Conservation (phyloP, 169 alveolate species). For the Eimeria brunetti region DNA sequence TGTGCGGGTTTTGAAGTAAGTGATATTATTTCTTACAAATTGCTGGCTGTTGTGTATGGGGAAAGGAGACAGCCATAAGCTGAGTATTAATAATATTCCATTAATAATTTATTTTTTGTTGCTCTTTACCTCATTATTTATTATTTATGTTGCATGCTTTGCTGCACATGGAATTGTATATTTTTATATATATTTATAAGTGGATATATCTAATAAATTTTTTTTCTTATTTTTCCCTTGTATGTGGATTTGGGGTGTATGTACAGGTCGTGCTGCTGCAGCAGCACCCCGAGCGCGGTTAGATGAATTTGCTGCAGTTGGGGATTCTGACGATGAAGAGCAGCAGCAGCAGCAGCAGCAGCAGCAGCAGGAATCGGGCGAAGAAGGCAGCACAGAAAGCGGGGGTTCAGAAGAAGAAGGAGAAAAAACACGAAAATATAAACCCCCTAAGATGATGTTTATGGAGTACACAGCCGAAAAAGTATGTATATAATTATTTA, state of each 20-base stretch:
- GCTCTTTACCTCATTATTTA: too few species aligned
- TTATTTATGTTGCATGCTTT: too few species aligned
- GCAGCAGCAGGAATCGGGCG: too few species aligned
- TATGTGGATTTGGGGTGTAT: background rate
- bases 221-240: background rate
- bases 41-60: too few species aligned
- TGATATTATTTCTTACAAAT: too few species aligned
- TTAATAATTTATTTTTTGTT: too few species aligned
- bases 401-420: slow-evolving; percentile 31
- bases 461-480: slow-evolving; percentile 72
- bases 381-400: slow-evolving; percentile 29
- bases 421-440: slow-evolving; percentile 30
- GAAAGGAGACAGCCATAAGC: too few species aligned
- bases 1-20: too few species aligned
- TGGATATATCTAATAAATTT: background rate
- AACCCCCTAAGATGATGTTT: slow-evolving; percentile 57
- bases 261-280: background rate
- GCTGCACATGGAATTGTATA: too few species aligned
- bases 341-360: background rate
- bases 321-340: slow-evolving; percentile 42
- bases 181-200: background rate
- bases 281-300: slow-evolving; percentile 59
- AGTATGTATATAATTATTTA: background rate
- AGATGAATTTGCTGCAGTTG: slow-evolving; percentile 57
- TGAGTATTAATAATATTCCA: too few species aligned